Evolutionary conservation across 768 basidiomycete genomes (phyloP), one percentile per base, ranked within the genome.

Genomic region (Amanita molliuscula): DNA sequence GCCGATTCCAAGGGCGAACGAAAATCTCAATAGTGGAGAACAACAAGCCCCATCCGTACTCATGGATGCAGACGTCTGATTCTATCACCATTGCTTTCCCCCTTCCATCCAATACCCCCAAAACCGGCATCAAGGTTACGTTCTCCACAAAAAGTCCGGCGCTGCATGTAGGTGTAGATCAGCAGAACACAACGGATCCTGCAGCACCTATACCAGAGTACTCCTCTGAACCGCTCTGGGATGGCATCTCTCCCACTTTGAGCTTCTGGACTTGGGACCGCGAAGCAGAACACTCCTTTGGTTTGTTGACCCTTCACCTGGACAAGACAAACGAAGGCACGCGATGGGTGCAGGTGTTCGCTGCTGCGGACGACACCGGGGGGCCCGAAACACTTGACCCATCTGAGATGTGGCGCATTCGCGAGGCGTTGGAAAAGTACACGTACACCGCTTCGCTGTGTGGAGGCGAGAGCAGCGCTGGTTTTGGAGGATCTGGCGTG

Each of bases 391-490:
- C n/a, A n/a, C n/a, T n/a, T n/a, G n/a, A n/a, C n/a, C n/a, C n/a
- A n/a, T n/a, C n/a, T n/a, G n/a, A n/a, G n/a, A n/a, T n/a, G n/a
- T n/a, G n/a, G n/a, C n/a, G n/a, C n/a, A n/a, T n/a, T n/a, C n/a
- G n/a, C n/a, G n/a, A 94, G 61, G 68, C 82, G 7, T 69, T 98
- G 50, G 88, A 90, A 62, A 89, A 91, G n/a, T n/a, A n/a, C n/a
- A n/a, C n/a, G 65, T 95, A 88, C 67, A 94, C 92, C 3, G 65
- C 76, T 13, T 73, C 81, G 9, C 61, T 88, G 26, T 79, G 81
- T 0, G 71, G 77, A n/a, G 82, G 83, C 55, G 67, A 69, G 1
- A 78, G 74, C 43, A 82, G 79, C 1, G 65, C 81, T 5, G 87
- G 81, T 5, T 68, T 84, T 7, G 83, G 86, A 29, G 65, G 86